Evolutionary conservation across 495 filamentous ascomycete species (phyloP), one percentile per base, ranked within the genome.

Genomic region (Xylaria cubensis): DNA sequence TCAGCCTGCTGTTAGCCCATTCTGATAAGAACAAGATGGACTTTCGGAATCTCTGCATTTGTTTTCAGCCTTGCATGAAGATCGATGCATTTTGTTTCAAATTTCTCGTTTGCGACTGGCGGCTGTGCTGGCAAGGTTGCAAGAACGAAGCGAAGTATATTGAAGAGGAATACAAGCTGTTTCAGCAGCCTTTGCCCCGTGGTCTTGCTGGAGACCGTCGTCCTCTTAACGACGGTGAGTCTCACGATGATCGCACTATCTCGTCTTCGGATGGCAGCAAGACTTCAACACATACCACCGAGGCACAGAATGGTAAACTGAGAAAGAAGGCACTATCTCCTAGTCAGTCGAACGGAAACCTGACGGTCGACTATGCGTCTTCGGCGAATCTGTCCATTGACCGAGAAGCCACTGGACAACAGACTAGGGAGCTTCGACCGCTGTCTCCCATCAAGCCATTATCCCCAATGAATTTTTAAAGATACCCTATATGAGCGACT

Each of bases 1-100:
- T 97, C 46, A 94, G 92, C 77, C 88, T 97, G 4, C 88, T 97
- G 17, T 92, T 94, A 71, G 92, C 91, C 0, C 93, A 95, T 77
- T 89, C 91, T 39, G 93, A 93, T 44, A 92, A 92, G 80, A 97
- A 97, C 85, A 95, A 95, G 84, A 97, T 97, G 94, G 92, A 94
- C 79, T 97, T 94, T 79, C 88, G 90, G 74, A 97, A 97, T 73
- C 88, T 97, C 1, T 95, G 92, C 82, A 94, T 97, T 73, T 97
- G 94, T 84, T 97, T 97, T 82, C 93, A 96, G 84, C 94, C 94
- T 5, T 96, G 92, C 81, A 91, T 97, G 87, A 94, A 93, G 76
- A 95, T 97, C 55, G 94, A 97, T 78, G 87, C 89, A 4, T 94
- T 92, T 77, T 95, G 92, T 82, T 97, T 97, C 86, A 91, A 93